Evolutionary conservation across 2,329 filamentous ascomycete genomes (phyloP), one percentile per base, ranked within the genome.

Genomic region (Davidsoniella neocaledoniae): DNA sequence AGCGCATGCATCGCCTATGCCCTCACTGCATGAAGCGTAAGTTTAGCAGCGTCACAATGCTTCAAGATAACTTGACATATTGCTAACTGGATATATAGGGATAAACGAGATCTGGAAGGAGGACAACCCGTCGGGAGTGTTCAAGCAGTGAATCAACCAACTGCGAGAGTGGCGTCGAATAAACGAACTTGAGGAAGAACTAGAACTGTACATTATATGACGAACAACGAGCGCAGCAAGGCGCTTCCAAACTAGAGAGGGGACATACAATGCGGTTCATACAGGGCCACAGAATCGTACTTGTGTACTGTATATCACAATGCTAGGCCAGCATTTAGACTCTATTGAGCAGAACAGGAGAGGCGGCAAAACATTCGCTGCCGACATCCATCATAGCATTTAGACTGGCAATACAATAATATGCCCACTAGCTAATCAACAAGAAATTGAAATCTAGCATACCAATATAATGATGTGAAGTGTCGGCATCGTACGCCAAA

Each of bases 1-100:
- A 98, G 72, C 80, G 86, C 62, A 81, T 86, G 60, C 91, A 98
- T 68, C 70, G 87, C 36, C 64, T 98, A 56, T 98, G 91, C 65
- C 80, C 86, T 17, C 79, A 84, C 60, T 98, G 91, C 65, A 80
- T 94, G 54, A 71, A 77, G 64, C 83, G 88, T 94, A 74, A 59
- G 79, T 67, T 49, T 44, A 19, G 33, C 5, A 33, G 33, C 36
- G 23, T 12, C 21, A 12, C 43, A 16, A 9, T n/a, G 7, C 17
- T 26, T n/a, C 23, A 46, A 23, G 16, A 19, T 14, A 36, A 10
- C 9, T 9, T 19, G 14, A 16, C 12, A 23, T 33, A 7, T 48
- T n/a, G 29, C 45, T 44, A 44, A 44, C 26, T 19, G 17, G n/a
- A 39, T 9, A 37, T 38, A 33, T 46, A 55, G 54, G 53, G 19